phyloP scores from a whole-genome alignment of 2,329 filamentous ascomycete genomes.

The Dactylella cylindrospora region DNA sequence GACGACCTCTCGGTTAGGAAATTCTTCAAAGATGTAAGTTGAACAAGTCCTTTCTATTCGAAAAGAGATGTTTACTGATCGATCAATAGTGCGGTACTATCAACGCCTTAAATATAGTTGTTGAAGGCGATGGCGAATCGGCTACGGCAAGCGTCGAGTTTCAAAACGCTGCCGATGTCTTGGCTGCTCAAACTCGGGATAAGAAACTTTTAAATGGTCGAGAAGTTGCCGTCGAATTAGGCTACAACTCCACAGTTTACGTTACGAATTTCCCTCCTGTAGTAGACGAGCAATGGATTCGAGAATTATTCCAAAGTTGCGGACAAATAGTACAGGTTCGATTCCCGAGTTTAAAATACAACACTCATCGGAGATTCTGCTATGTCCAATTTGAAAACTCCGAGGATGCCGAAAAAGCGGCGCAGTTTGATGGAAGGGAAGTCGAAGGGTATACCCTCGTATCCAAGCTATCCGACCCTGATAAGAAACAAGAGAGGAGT shows the following conservation, averaged over 20 bases:
- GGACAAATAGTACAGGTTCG: slow-evolving; percentile 83
- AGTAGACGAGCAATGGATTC: slow-evolving; percentile 70
- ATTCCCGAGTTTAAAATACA: slow-evolving; percentile 87
- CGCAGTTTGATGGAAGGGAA: slow-evolving; percentile 68
- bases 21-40: slow-evolving; percentile 75
- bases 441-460: slow-evolving; percentile 69
- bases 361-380: slow-evolving; percentile 87
- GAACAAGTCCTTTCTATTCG: background rate
- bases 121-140: slow-evolving; percentile 63
- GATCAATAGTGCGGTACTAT: slow-evolving; percentile 68
- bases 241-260: slow-evolving; percentile 77
- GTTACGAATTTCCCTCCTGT: slow-evolving; percentile 84
- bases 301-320: slow-evolving; percentile 68
- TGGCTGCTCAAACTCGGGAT: slow-evolving; percentile 77
- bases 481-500: slow-evolving; percentile 72
- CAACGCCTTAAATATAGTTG: slow-evolving; percentile 70
- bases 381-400: slow-evolving; percentile 83
- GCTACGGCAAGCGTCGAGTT: slow-evolving; percentile 82
- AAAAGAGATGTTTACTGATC: slow-evolving; percentile 24
- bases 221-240: slow-evolving; percentile 72
- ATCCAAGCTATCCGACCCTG: slow-evolving; percentile 82
- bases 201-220: slow-evolving; percentile 74
- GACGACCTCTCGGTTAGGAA: slow-evolving; percentile 74
- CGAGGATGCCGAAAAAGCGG: slow-evolving; percentile 69
- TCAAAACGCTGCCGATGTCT: slow-evolving; percentile 73